A percentile compares a stretch with the other conserved stretches of the same genome.
Conservation (phyloP, 768 basidiomycete species). For the Botryobasidium botryosum region DNA sequence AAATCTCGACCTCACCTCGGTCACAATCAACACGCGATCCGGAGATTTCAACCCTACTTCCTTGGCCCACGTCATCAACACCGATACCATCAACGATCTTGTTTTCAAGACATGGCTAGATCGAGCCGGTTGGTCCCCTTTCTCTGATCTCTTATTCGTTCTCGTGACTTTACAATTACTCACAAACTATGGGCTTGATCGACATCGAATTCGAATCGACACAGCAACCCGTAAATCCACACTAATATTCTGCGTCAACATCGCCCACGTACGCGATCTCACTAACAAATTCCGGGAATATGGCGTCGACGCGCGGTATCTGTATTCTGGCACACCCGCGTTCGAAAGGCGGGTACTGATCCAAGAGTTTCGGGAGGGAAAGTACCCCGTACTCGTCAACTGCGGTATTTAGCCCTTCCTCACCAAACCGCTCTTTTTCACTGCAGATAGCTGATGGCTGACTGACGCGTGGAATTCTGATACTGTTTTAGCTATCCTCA, state of each 20-base stretch:
- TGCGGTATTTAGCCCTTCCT: slow-evolving; percentile 37
- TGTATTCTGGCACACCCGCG: slow-evolving; percentile 52
- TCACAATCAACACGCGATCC: slow-evolving; percentile 44
- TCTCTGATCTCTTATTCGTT: background rate
- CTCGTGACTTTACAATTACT: background rate
- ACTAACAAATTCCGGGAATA: slow-evolving; percentile 52
- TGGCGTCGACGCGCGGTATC: slow-evolving; percentile 72
- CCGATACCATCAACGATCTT: slow-evolving; percentile 53
- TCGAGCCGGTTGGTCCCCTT: slow-evolving; percentile 38
- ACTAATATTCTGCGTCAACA: slow-evolving; percentile 77
- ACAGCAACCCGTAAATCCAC: slow-evolving; percentile 61
- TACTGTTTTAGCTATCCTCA: slow-evolving; percentile 48
- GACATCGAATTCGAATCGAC: background rate
- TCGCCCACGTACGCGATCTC: slow-evolving; percentile 61
- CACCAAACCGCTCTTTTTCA: background rate
- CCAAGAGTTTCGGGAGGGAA: slow-evolving; percentile 45
- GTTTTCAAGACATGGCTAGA: slow-evolving; percentile 78
- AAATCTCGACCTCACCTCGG: slow-evolving; percentile 46
- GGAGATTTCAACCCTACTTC: slow-evolving; percentile 74
- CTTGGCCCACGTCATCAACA: slow-evolving; percentile 71
- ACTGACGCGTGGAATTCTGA: background rate
- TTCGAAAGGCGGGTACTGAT: slow-evolving; percentile 48
- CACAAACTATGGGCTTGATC: background rate
- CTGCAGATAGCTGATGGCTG: background rate
- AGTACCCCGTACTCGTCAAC: slow-evolving; percentile 77